Conservation (phyloP, 768 basidiomycete genomes). For the Boletus barrowsii region DNA sequence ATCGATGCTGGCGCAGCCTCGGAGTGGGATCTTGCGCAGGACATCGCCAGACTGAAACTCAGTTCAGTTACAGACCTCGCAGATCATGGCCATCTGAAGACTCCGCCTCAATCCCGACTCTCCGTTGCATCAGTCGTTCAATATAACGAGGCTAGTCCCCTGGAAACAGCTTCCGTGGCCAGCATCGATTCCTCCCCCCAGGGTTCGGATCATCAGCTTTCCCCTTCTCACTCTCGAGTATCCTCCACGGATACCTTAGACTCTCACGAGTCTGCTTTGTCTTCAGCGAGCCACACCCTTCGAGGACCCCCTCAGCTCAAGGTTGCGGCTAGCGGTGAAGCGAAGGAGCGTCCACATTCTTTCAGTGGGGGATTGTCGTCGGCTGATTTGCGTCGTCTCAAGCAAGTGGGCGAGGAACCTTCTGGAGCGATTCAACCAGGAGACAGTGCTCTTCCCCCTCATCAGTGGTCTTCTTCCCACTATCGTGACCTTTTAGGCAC, state of each 20-base stretch:
- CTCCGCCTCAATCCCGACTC: constrained; percentile 66
- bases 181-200: constrained; percentile 75
- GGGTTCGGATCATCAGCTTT: constrained; percentile 61
- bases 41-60: constrained; percentile 71
- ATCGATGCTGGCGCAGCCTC: constrained; percentile 51
- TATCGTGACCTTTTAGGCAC: constrained; percentile 43
- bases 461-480: constrained; percentile 50
- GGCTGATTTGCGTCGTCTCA: constrained; percentile 72
- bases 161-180: constrained; percentile 68
- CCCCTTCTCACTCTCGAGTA: constrained; percentile 72
- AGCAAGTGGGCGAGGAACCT: constrained; percentile 56
- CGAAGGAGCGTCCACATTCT: constrained; percentile 77
- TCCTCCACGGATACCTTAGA: constrained; percentile 77
- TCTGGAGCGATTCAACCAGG: constrained; percentile 33
- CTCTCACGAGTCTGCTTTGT: constrained; percentile 53
- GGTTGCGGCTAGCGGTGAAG: constrained; percentile 48
- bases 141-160: constrained; percentile 63
- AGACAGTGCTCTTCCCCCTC: constrained; percentile 39
- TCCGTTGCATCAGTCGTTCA: constrained; percentile 50
- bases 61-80: constrained; percentile 48
- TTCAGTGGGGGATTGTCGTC: constrained; percentile 76
- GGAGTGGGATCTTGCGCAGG: constrained; percentile 72
- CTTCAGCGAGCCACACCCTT: constrained; percentile 54
- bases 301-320: constrained; percentile 55
- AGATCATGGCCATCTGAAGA: constrained; percentile 53